These are phyloP conservation scores for Claviceps sorghi DNA, from an alignment of 2,329 filamentous ascomycete species.

Conservation along the genomic window DNA sequence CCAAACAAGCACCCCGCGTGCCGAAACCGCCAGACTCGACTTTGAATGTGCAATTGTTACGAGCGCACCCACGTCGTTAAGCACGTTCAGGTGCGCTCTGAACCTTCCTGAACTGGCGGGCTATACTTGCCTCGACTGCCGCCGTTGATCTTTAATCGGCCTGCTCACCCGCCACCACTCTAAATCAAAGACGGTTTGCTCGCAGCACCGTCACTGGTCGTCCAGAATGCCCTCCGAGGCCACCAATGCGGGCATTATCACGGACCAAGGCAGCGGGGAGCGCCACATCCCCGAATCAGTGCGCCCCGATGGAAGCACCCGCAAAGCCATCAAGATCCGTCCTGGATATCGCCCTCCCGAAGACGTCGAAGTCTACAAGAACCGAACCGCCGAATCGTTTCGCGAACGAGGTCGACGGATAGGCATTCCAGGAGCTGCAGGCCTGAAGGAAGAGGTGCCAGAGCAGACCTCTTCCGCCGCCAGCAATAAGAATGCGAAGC, in stretches of 20 bases:
- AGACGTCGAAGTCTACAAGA: constrained; percentile 93
- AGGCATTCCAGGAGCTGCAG: constrained; percentile 58
- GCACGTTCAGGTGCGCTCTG: not conserved
- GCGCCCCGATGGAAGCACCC: constrained; percentile 77
- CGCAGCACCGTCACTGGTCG: not conserved
- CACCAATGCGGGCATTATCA: constrained; percentile 60
- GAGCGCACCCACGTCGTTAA: not conserved
- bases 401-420: constrained; percentile 54
- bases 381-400: constrained; percentile 72
- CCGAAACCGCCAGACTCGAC: not conserved
- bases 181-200: not conserved
- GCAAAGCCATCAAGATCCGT: constrained; percentile 85
- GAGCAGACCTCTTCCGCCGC: constrained; percentile 34
- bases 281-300: constrained; percentile 80
- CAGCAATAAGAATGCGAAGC: constrained; percentile 78
- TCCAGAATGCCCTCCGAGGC: constrained; percentile 32
- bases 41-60: not conserved
- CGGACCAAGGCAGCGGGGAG: constrained; percentile 59
- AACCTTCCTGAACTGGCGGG: not conserved
- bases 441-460: constrained; percentile 34
- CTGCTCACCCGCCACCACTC: no score
- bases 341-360: constrained; percentile 90
- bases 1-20: not conserved
- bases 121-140: not conserved
- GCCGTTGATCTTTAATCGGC: not conserved